Evolutionary conservation across 2,329 filamentous ascomycete genomes (phyloP).

Genomic region (Nigrospora sphaerica): DNA sequence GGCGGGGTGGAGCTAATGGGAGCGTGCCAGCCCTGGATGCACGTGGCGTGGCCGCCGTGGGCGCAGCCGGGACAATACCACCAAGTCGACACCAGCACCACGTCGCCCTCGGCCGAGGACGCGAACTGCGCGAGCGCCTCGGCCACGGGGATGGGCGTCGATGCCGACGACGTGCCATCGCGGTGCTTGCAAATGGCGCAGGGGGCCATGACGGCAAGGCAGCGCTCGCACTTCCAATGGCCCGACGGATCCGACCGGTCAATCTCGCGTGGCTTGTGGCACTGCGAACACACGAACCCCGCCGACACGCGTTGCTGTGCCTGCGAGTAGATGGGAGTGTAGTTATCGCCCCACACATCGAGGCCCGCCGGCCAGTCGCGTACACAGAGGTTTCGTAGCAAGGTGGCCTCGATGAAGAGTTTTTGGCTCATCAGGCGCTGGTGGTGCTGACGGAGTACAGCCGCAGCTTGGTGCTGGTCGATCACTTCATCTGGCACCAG

Average conservation of each 20-base stretch:
- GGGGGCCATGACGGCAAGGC: conserved; percentile 41
- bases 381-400: conserved; percentile 54
- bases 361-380: conserved; percentile 47
- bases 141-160: conserved; percentile 12
- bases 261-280: conserved; percentile 49
- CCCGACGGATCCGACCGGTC: conserved; percentile 34
- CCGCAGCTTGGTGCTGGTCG: conserved; percentile 46
- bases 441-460: conserved; percentile 54
- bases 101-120: conserved; percentile 5
- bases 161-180: conserved; percentile 33
- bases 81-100: conserved; percentile 39
- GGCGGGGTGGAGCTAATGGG: conserved; percentile 12
- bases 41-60: conserved; percentile 56
- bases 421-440: conserved; percentile 51
- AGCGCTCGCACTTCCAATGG: conserved; percentile 55
- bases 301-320: conserved; percentile 49
- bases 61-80: conserved; percentile 58
- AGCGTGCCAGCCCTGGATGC: conserved; percentile 53
- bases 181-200: conserved; percentile 54
- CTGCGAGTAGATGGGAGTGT: conserved; percentile 43
- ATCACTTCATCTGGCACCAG: conserved; percentile 48
- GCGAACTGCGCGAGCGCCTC: conserved; percentile 13
- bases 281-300: conserved; percentile 46
- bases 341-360: conserved; percentile 46
- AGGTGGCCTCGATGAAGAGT: conserved; percentile 52